A percentile compares a stretch with the other conserved stretches of the same genome.
These are phyloP conservation scores for Citrus cavaleriei DNA, from an alignment of 345 rosid genomes.

Conservation along the genomic window DNA sequence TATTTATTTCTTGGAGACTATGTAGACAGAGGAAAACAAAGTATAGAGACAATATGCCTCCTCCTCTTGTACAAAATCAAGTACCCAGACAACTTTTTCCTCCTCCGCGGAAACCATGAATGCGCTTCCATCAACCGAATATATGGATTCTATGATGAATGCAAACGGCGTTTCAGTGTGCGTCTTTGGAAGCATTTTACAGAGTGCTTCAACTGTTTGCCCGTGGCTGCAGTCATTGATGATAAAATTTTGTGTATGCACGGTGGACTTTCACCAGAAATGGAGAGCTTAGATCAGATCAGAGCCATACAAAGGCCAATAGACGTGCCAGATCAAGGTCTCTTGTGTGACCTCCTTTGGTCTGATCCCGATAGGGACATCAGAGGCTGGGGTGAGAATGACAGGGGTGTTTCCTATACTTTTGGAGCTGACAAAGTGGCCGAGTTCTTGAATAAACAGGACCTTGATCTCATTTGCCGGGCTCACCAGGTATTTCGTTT, in stretches of 20 bases:
- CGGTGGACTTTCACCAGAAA: constrained; percentile 41
- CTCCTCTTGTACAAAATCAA: constrained; percentile 47
- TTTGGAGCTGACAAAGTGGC: constrained; percentile 48
- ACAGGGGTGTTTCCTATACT: constrained; percentile 47
- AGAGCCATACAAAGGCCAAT: constrained; percentile 36
- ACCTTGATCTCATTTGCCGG: constrained; percentile 46
- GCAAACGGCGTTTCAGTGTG: constrained; percentile 52
- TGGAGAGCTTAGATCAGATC: constrained; percentile 38
- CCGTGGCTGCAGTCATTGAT: constrained; percentile 41
- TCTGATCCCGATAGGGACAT: constrained; percentile 43
- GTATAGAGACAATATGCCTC: constrained; percentile 50
- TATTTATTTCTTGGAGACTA: constrained; percentile 53
- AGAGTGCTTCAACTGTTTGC: constrained; percentile 51
- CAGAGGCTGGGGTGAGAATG: constrained; percentile 50
- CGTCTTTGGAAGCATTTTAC: constrained; percentile 51
- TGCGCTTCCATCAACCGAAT: constrained; percentile 55
- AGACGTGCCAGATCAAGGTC: constrained; percentile 46
- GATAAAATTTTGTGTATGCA: constrained; percentile 49
- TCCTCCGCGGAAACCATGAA: constrained; percentile 52
- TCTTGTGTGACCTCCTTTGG: constrained; percentile 52
- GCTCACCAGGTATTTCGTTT: constrained; percentile 40
- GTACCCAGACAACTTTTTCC: constrained; percentile 47
- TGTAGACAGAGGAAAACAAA: constrained; percentile 53
- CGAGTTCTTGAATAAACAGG: constrained; percentile 45
- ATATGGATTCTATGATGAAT: constrained; percentile 53